A percentile compares a stretch with the other conserved stretches of the same genome.
Evolutionary conservation across 345 rosid species (phyloP).

Genomic region (Hypericum perforatum): DNA sequence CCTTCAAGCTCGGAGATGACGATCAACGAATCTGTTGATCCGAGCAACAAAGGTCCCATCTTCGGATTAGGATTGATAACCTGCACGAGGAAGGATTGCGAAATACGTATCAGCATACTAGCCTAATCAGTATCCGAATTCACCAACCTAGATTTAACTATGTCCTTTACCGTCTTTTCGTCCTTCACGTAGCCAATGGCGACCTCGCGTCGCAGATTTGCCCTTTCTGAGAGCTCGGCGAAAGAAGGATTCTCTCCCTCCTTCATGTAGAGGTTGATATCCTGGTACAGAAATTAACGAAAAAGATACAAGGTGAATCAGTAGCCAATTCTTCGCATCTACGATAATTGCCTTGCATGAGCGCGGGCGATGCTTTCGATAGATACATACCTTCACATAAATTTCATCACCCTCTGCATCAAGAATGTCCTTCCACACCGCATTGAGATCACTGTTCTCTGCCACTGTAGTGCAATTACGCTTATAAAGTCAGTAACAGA

Average conservation of each 20-base stretch:
- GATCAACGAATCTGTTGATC: conserved; percentile 52
- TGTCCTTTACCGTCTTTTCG: conserved; percentile 41
- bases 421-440: conserved; percentile 90
- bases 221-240: conserved; percentile 69
- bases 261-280: conserved; percentile 64
- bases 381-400: conserved; percentile 56
- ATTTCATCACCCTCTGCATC: conserved; percentile 95
- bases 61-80: conserved; percentile 70
- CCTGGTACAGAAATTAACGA: conserved; percentile 32
- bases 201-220: conserved; percentile 65
- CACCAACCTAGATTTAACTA: neutral
- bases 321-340: too few species aligned
- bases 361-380: too few species aligned
- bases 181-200: conserved; percentile 82
- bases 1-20: conserved; percentile 95
- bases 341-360: too few species aligned
- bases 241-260: conserved; percentile 82
- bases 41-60: conserved; percentile 47
- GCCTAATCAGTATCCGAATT: neutral
- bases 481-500: conserved; percentile 3
- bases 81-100: conserved; percentile 27
- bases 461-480: conserved; percentile 43
- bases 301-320: neutral
- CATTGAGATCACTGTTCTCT: conserved; percentile 72
- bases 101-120: conserved; percentile 7